Conservation (phyloP, 1,284 basidiomycete genomes). For the Ceratorhiza oryzae-sativae region DNA sequence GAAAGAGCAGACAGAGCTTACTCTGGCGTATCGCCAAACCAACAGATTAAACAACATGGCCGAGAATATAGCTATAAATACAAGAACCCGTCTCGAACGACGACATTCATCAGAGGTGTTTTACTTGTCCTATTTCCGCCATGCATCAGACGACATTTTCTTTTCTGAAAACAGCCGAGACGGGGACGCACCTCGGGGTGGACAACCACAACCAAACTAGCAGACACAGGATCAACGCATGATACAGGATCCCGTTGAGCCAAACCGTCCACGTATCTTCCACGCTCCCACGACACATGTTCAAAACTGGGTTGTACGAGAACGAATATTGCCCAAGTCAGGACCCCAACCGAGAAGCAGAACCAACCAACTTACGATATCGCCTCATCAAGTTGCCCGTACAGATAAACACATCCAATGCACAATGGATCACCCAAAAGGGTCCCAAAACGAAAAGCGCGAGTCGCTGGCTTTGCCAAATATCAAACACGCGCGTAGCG, state of each 20-base stretch:
- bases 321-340: not conserved
- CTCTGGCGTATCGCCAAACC: constrained; percentile 20
- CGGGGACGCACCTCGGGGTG: constrained; percentile 19
- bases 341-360: not conserved
- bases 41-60: constrained; percentile 27
- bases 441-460: constrained; percentile 2
- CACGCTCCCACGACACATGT: not conserved
- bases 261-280: constrained; percentile 11
- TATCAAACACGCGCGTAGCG: constrained; percentile 9
- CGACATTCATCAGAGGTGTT: constrained; percentile 14
- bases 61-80: constrained; percentile 25
- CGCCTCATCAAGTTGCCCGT: not conserved
- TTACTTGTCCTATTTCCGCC: not conserved
- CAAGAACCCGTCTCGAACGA: constrained; percentile 19
- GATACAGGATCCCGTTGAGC: constrained; percentile 26
- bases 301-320: not conserved
- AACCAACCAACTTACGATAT: not conserved
- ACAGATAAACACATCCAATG: not conserved
- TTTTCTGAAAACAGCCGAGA: not conserved
- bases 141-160: not conserved
- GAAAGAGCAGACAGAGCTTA: not conserved
- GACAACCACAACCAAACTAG: constrained; percentile 25
- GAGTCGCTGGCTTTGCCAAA: constrained; percentile 8
- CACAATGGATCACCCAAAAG: constrained; percentile 5
- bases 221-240: constrained; percentile 7